Conservation (phyloP, 805 yeast species). For the Clavispora vitiphila region DNA sequence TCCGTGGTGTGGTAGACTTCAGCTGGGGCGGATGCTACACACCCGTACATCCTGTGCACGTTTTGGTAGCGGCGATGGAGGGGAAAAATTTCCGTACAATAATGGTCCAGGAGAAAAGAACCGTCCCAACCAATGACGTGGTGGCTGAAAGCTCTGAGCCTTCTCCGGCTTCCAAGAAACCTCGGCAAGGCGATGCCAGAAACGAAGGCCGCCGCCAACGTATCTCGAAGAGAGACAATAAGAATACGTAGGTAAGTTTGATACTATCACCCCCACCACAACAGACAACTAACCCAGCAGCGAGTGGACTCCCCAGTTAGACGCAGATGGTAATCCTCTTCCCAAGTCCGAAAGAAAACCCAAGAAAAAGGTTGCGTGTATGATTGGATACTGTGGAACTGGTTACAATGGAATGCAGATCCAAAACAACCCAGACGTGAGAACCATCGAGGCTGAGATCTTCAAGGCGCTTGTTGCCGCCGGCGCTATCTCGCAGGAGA, state of each 20-base stretch:
- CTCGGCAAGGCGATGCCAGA: conserved; percentile 4
- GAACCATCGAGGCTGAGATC: conserved; percentile 86
- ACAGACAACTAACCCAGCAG: conserved; percentile 11
- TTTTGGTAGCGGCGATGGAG: neutral
- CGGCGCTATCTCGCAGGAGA: conserved; percentile 84
- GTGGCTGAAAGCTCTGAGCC: conserved; percentile 7
- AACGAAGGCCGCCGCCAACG: conserved; percentile 3
- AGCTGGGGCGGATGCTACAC: too few relatives aligned
- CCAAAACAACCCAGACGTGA: conserved; percentile 69
- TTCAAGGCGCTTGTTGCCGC: conserved; percentile 79
- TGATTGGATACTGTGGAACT: conserved; percentile 93
- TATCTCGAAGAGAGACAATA: conserved; percentile 22
- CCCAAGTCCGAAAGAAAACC: conserved; percentile 64
- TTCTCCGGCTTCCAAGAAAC: conserved; percentile 5
- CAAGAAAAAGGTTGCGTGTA: conserved; percentile 82
- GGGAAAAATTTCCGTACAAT: neutral
- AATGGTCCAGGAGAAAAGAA: conserved; percentile 12
- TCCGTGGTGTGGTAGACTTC: too few relatives aligned
- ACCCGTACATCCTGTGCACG: neutral
- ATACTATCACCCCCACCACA: neutral
- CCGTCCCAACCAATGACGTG: conserved; percentile 7
- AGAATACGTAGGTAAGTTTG: conserved; percentile 57
- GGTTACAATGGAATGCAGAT: conserved; percentile 96
- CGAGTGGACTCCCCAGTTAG: conserved; percentile 42
- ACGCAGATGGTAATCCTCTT: conserved; percentile 59